phyloP scores from a whole-genome alignment of 2,329 filamentous ascomycete genomes.

The Phialocephala sp. region DNA sequence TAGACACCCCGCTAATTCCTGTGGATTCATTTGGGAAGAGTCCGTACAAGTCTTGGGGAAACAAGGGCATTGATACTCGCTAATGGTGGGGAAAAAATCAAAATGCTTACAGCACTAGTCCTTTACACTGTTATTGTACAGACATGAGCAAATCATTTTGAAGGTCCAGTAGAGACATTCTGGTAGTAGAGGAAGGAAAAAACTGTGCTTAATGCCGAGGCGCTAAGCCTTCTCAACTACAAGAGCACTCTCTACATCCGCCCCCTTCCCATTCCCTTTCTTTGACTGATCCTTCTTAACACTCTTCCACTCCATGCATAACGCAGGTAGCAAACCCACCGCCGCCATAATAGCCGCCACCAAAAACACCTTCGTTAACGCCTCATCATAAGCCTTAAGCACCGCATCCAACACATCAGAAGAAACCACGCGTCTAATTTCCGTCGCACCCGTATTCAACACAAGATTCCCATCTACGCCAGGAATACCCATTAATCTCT shows the following conservation, averaged over 20 bases:
- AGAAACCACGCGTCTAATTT: not conserved
- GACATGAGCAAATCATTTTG: too few relatives aligned
- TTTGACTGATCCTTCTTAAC: not conserved
- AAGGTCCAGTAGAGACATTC: too few relatives aligned
- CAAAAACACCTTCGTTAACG: not conserved
- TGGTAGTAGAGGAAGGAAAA: too few relatives aligned
- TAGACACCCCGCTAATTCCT: too few relatives aligned
- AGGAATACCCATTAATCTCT: not conserved
- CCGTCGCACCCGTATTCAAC: not conserved
- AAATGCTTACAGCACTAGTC: too few relatives aligned
- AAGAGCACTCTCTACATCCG: not conserved
- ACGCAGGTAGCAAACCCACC: not conserved
- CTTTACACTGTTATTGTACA: too few relatives aligned
- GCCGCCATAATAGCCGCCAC: not conserved
- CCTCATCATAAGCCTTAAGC: not conserved
- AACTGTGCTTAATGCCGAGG: too few relatives aligned
- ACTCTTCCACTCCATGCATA: constrained; percentile 2
- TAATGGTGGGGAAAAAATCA: too few relatives aligned
- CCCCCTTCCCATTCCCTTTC: not conserved
- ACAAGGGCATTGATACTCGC: too few relatives aligned
- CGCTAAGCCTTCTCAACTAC: not conserved
- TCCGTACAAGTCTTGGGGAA: too few relatives aligned
- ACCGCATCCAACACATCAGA: not conserved
- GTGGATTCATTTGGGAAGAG: too few relatives aligned
- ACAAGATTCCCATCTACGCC: not conserved